These are phyloP conservation scores for Rhynchospora breviuscula DNA, from an alignment of 176 grass and related monocot species.

Conservation along the genomic window DNA sequence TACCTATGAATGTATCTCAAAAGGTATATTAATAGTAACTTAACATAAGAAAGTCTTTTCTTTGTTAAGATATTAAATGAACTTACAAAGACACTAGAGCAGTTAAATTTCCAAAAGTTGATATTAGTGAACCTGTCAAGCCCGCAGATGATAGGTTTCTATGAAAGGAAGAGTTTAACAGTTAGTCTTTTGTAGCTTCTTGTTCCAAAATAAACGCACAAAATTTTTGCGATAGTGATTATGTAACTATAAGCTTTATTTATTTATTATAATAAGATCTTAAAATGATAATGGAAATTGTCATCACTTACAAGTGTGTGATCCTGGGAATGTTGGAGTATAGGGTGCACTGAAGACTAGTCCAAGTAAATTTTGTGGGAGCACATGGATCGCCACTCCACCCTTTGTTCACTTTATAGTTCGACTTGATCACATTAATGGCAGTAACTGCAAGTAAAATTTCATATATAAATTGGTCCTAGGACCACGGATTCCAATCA, in stretches of 20 bases:
- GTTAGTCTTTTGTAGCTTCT: too few relatives aligned
- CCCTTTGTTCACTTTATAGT: conserved; percentile 25
- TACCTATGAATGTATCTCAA: too few relatives aligned
- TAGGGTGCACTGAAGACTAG: conserved; percentile 22
- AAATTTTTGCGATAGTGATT: too few relatives aligned
- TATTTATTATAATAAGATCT: too few relatives aligned
- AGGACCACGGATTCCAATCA: too few relatives aligned
- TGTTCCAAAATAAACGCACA: too few relatives aligned
- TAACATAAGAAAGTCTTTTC: too few relatives aligned
- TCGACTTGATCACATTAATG: conserved; percentile 28
- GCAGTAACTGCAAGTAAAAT: not conserved
- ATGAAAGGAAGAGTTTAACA: not conserved
- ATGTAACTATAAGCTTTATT: too few relatives aligned
- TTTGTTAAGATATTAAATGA: not conserved
- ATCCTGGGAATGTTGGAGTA: conserved; percentile 19
- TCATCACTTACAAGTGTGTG: conserved; percentile 9
- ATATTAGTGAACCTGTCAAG: conserved; percentile 16
- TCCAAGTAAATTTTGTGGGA: conserved; percentile 18
- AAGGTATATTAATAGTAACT: too few relatives aligned
- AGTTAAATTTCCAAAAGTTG: conserved; percentile 27
- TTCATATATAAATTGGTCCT: too few relatives aligned
- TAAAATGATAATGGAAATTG: too few relatives aligned
- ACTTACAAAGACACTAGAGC: conserved; percentile 32
- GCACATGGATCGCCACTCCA: conserved; percentile 40
- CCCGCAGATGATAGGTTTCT: conserved; percentile 24